Evolutionary conservation across 2,329 filamentous ascomycete genomes (phyloP), one percentile per base, ranked within the genome.

Genomic region (Aurifilum marmelostoma): DNA sequence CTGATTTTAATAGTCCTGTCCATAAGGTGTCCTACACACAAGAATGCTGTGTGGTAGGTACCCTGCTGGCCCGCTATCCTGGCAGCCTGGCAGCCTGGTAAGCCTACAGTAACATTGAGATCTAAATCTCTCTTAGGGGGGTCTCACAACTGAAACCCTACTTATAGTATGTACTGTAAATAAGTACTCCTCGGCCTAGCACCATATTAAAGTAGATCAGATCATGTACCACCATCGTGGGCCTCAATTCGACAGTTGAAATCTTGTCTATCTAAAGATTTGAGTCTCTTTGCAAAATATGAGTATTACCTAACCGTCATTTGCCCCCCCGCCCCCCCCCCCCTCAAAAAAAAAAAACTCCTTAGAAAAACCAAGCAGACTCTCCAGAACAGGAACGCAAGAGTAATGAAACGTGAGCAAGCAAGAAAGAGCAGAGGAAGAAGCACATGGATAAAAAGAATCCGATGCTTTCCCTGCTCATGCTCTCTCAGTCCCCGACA

Each of bases 61-160:
- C 14, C 50, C 16, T 27, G 18, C 27, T 59, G 59, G 37, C 59
- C 67, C 67, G 64, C 37, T 50, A 60, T 50, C 63, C 37, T 63
- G 66, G 60, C n/a, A n/a, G n/a, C n/a, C n/a, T n/a, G n/a, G n/a
- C n/a, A n/a, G n/a, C n/a, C n/a, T n/a, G n/a, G n/a, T n/a, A n/a
- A n/a, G n/a, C n/a, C n/a, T 39, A 62, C n/a, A 16, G 39, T 24
- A 54, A 54, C 62, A 65, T 43, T 18, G 39, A 16, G 37, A 39
- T 14, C 24, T 8, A 16, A 61, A 16, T 8, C 37, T 62, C 59
- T 47, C 11, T n/a, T 47, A n/a, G 21, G 39, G 34, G 59, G 24
- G 37, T 43, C n/a, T 27, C 4, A n/a, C n/a, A 16, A 14, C n/a
- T 24, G 11, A 32, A 37, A 32, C 56, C 56, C 18, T 59, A 37